Base-by-base conservation (phyloP, 2,329 filamentous ascomycete genomes). In the Hypoxylon sp. region DNA sequence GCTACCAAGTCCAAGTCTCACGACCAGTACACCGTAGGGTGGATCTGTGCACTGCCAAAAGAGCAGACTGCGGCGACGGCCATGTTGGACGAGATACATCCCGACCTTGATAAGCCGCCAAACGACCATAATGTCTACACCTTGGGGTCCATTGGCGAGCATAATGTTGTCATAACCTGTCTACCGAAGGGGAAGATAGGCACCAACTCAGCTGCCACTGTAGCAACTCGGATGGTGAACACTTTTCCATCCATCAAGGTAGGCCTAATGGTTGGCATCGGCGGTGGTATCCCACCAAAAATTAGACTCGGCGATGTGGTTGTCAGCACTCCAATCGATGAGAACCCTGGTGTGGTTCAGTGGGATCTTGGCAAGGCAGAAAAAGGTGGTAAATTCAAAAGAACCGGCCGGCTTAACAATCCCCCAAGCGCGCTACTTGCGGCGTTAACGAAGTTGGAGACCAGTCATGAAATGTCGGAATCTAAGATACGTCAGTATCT, bases 181-280 rank as follows among this genome's bases (percentile, higher is more conserved):
- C 72, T 43, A 62, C 69, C 13, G 36, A 70, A 23, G 75, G 79
- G 19, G 66, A 68, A 19, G 76, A 23, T 76, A 43, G 81, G 80
- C 11, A 80, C 63, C 9, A 76, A 60, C 48, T 64, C 78, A 2
- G 77, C 80, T 0, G 78, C 79, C 9, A 70, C 69, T 1, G 76
- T 78, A 2, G 77, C 76, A 1, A 74, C 64, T 23, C 66, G 75
- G 17, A 78, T 81, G 73, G 58, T 61, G 13, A 55, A 67, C 5
- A 75, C 74, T 3, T 82, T 81, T 63, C 69, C 72, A 11, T 67
- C 61, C 19, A 79, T 82, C 32, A 74, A 70, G 19, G 75, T 83
- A 41, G 77, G 77, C 2, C 73, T 85, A 1, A 78, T 85, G 76
- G 81, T 84, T 1, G 82, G 82, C 13, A 80, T 84, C 41, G 82